Evolutionary conservation across 352 stramenopile species (phyloP).

Genomic region (Globisporangium recalcitrans): DNA sequence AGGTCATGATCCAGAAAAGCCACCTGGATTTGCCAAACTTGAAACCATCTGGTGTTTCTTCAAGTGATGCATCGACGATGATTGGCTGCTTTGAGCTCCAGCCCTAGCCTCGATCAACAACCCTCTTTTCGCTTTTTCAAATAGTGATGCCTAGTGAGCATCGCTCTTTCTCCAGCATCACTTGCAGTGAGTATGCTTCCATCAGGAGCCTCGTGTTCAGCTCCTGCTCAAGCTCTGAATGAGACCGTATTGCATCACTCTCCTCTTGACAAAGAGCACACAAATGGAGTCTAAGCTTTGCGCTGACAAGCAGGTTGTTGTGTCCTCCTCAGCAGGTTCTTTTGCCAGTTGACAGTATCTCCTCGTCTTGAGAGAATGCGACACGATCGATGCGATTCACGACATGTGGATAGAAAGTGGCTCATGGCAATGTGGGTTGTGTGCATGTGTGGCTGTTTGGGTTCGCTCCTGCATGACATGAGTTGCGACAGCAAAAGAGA

Average conservation of each 20-base stretch:
- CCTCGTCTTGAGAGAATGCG: not conserved
- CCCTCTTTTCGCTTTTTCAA: not conserved
- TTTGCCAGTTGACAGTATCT: no score
- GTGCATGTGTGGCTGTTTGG: not conserved
- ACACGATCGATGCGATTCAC: not conserved
- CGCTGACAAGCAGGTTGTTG: no score
- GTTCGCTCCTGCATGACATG: not conserved
- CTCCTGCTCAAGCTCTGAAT: no score
- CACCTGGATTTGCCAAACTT: not conserved
- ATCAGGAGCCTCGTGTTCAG: no score
- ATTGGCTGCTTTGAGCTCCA: not conserved
- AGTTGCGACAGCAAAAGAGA: not conserved
- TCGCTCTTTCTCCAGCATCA: no score
- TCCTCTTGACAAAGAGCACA: no score
- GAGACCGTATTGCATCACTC: no score
- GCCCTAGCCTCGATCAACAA: not conserved
- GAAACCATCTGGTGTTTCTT: not conserved
- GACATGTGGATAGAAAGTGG: not conserved
- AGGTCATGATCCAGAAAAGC: no score
- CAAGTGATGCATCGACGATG: not conserved
- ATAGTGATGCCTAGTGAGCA: no score
- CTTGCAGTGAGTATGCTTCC: no score
- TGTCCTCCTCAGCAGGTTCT: no score
- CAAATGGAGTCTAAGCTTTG: no score
- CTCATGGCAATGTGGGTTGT: not conserved